Evolutionary conservation across 352 stramenopile species (phyloP).

Genomic region (Phytophthora idaei): DNA sequence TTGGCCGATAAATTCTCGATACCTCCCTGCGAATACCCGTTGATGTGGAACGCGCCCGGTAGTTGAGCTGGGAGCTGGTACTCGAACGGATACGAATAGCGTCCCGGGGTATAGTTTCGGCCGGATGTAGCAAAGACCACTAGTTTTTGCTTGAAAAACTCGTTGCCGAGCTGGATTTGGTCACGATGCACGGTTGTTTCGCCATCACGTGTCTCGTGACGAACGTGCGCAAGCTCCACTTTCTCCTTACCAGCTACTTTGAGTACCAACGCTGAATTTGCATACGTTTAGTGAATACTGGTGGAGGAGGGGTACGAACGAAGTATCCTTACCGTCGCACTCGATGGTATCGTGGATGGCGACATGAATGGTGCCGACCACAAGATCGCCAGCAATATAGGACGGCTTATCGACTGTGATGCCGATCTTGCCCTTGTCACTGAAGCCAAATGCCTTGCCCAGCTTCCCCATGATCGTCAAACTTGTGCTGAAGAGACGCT

Average conservation of each 20-base stretch:
- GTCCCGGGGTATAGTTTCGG: constrained; percentile 42
- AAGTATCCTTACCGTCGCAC: constrained; percentile 53
- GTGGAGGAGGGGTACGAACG: not conserved
- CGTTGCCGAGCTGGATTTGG: constrained; percentile 41
- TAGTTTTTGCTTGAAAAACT: constrained; percentile 80
- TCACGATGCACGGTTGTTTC: constrained; percentile 37
- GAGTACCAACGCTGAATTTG: constrained; percentile 56
- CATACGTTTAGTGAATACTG: not conserved
- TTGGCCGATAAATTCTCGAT: constrained; percentile 54
- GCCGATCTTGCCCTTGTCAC: constrained; percentile 68
- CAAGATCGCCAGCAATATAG: constrained; percentile 67
- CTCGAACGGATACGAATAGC: constrained; percentile 73
- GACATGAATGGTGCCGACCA: constrained; percentile 61
- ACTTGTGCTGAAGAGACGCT: not conserved
- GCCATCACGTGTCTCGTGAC: constrained; percentile 30
- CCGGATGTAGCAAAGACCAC: constrained; percentile 51
- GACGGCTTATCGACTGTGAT: constrained; percentile 57
- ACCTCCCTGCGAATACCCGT: constrained; percentile 48
- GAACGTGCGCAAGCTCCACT: constrained; percentile 52
- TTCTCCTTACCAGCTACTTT: constrained; percentile 74
- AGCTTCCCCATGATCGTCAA: constrained; percentile 53
- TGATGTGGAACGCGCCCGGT: constrained; percentile 58
- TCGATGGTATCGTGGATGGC: constrained; percentile 60
- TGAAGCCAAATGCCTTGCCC: constrained; percentile 54
- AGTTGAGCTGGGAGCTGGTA: constrained; percentile 60